Percentiles rank a stretch among this genome's conserved stretches.
Evolutionary conservation across 2,329 filamentous ascomycete genomes (phyloP).

Genomic region (Trichophaea hybrida): DNA sequence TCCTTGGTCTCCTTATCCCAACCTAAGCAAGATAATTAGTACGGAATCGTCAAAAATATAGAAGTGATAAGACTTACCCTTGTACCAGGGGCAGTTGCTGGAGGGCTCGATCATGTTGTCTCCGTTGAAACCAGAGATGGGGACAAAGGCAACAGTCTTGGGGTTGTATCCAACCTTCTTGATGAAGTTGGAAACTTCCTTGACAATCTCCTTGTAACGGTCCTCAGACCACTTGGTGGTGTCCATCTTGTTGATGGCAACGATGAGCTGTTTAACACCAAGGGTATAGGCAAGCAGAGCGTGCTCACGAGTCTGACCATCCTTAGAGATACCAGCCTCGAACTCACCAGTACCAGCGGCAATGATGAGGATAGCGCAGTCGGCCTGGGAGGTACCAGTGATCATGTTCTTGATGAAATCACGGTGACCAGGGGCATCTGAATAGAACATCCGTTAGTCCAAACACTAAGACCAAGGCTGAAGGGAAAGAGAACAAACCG

Average conservation of each 20-base stretch:
- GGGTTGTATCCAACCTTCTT: slow-evolving; percentile 99
- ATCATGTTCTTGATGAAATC: slow-evolving; percentile 99
- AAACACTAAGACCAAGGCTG: slow-evolving; percentile 1
- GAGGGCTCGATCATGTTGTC: slow-evolving; percentile 97
- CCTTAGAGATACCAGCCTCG: slow-evolving; percentile 99
- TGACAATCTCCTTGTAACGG: slow-evolving; percentile 98
- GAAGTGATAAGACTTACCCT: slow-evolving; percentile 38
- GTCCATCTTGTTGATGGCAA: slow-evolving; percentile 99
- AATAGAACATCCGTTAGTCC: background rate
- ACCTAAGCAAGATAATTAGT: slow-evolving; percentile 30
- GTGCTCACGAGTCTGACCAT: slow-evolving; percentile 99
- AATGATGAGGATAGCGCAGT: slow-evolving; percentile 99
- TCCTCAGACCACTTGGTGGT: slow-evolving; percentile 95
- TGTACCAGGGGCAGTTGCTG: slow-evolving; percentile 98
- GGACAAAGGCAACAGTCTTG: slow-evolving; percentile 95
- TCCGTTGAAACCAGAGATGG: slow-evolving; percentile 99
- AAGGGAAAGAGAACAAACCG: slow-evolving; percentile 42
- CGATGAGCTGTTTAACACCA: slow-evolving; percentile 99
- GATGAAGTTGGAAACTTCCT: slow-evolving; percentile 99
- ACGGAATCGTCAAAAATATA: background rate
- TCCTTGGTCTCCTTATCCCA: slow-evolving; percentile 96
- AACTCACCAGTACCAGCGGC: slow-evolving; percentile 99
- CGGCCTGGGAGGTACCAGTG: slow-evolving; percentile 99
- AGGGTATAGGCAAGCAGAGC: slow-evolving; percentile 99
- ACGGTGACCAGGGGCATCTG: slow-evolving; percentile 97